Evolutionary conservation across 2,329 filamentous ascomycete species (phyloP).

Genomic region (Amauroascus niger): DNA sequence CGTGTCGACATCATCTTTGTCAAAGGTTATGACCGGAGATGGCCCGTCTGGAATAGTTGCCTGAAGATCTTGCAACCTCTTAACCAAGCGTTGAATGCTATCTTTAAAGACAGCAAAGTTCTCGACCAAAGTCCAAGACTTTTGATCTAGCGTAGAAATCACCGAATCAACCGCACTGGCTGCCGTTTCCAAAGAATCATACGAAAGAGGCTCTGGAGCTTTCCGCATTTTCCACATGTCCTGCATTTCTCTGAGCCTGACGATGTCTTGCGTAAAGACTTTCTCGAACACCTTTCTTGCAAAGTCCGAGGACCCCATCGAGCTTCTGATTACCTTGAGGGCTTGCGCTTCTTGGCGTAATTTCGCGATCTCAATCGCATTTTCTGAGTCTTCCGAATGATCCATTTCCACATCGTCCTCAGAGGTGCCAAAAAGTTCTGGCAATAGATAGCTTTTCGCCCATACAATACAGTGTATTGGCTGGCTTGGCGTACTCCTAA

Average conservation of each 20-base stretch:
- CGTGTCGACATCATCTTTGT: constrained; percentile 94
- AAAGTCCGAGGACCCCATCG: constrained; percentile 71
- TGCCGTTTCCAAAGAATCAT: constrained; percentile 50
- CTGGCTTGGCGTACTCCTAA: constrained; percentile 89
- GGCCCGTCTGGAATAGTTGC: constrained; percentile 35
- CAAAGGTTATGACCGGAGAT: constrained; percentile 65
- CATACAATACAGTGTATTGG: constrained; percentile 98
- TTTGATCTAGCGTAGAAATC: constrained; percentile 59
- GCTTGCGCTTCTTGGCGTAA: constrained; percentile 74
- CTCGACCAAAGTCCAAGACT: constrained; percentile 69
- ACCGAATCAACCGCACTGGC: constrained; percentile 44
- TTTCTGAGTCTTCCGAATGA: constrained; percentile 68
- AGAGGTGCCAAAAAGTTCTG: constrained; percentile 84
- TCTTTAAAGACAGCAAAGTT: constrained; percentile 80
- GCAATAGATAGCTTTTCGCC: constrained; percentile 93
- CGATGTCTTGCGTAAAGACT: constrained; percentile 78
- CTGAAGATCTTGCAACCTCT: constrained; percentile 59
- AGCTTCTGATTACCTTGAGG: constrained; percentile 68
- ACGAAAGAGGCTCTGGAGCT: constrained; percentile 63
- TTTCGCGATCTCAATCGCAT: constrained; percentile 79
- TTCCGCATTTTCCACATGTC: constrained; percentile 90
- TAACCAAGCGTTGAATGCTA: constrained; percentile 67
- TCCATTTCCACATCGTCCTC: constrained; percentile 80
- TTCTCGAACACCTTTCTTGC: constrained; percentile 78
- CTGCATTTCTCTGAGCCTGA: constrained; percentile 72